Base-by-base conservation (phyloP, 2,329 filamentous ascomycete genomes). In the Allantophomopsis lycopodina region DNA sequence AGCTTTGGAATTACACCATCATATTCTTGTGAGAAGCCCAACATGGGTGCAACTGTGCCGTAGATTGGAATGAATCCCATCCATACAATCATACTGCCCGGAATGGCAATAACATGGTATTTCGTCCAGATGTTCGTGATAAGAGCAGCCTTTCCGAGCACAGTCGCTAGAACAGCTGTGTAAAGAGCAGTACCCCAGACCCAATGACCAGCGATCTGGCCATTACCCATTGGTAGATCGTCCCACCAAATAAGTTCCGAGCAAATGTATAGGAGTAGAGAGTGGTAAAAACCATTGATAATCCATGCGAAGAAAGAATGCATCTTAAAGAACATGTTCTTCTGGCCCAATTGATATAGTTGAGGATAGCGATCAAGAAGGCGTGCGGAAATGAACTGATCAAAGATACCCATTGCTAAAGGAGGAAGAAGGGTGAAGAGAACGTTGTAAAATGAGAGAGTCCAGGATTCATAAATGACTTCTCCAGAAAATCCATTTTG, bases 91-190 rank as follows among this genome's bases (percentile, higher is more conserved):
- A 98, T 82, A 45, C 84, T 93, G 31, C 91, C 91, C 0, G 91
- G 91, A 46, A 98, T 98, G 28, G 91, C 87, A 47, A 96, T 75
- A 47, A 98, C 76, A 44, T 93, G 88, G 60, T 94, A 98, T 62
- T 98, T 98, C 36, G 91, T 98, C 91, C 91, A 98, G 61, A 94
- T 89, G 60, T 86, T 95, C 16, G 89, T 94, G 48, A 96, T 84
- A 44, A 98, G 71, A 1, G 86, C 87, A 3, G 91, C 91, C 64
- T 98, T 98, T 46, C 87, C 84, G 4, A 98, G 76, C 0, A 96
- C 89, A 0, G 91, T 96, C 17, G 88, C 75, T 16, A 98, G 74
- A n/a, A 86, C 86, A 6, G 91, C 80, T 1, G 86, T 94, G 64
- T 98, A 98, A 17, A 95, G 69, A n/a, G 82, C 79, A 5, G 87